Percentiles rank a stretch among this genome's conserved stretches.
These are phyloP conservation scores for Chenopodium berlandieri DNA, from an alignment of 148 eudicot genomes.

Conservation along the genomic window DNA sequence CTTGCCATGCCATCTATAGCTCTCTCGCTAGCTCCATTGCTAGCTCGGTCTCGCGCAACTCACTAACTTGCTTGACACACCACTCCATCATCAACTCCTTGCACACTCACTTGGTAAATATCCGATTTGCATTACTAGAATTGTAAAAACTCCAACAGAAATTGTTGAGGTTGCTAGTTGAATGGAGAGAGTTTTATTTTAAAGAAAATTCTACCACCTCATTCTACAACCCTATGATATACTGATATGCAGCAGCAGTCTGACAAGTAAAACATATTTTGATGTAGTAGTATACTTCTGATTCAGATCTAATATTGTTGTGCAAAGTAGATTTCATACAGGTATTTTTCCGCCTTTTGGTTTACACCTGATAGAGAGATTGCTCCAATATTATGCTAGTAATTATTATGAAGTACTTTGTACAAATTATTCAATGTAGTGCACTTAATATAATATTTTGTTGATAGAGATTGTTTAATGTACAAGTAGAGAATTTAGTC, in stretches of 20 bases:
- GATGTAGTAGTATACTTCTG: neutral
- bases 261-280: constrained; percentile 13
- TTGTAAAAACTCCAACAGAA: no score
- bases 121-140: no score
- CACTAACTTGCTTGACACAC: no score
- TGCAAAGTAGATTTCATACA: neutral
- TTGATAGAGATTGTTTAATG: constrained; percentile 16
- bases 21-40: no score
- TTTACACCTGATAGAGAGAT: neutral
- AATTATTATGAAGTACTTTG: neutral
- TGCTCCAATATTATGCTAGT: neutral
- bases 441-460: constrained; percentile 13
- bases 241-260: neutral
- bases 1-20: no score
- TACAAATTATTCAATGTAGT: constrained; percentile 7
- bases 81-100: no score
- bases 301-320: neutral
- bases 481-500: constrained; percentile 9
- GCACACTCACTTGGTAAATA: no score
- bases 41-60: no score
- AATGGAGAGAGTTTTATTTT: constrained; percentile 15
- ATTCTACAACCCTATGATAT: neutral
- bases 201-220: neutral
- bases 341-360: constrained; percentile 1
- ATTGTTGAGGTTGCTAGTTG: constrained; percentile 42